Conservation (phyloP, 208 protist genomes). For the Trypanosoma melophagium region DNA sequence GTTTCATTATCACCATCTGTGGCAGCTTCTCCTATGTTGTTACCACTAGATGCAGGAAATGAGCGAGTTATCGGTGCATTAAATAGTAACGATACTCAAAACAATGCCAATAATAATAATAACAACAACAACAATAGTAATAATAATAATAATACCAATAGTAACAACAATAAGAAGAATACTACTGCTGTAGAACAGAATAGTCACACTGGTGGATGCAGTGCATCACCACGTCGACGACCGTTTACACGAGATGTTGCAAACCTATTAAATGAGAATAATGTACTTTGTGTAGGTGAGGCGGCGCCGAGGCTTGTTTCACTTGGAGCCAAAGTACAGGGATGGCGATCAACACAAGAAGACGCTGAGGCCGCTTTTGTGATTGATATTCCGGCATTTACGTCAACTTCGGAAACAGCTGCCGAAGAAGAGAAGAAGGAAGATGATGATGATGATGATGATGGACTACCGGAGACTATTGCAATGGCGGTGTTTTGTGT, state of each 20-base stretch:
- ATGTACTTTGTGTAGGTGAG: constrained; percentile 45
- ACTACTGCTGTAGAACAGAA: no score
- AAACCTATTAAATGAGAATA: constrained; percentile 11
- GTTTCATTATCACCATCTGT: neutral
- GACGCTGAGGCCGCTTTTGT: constrained; percentile 74
- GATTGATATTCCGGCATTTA: constrained; percentile 51
- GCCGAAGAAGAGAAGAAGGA: constrained; percentile 16
- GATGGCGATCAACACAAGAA: constrained; percentile 80
- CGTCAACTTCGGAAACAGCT: constrained; percentile 10
- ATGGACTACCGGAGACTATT: constrained; percentile 30
- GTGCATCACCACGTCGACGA: constrained; percentile 25
- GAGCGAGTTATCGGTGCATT: neutral
- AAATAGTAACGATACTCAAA: neutral
- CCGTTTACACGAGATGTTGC: constrained; percentile 27
- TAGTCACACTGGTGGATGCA: constrained; percentile 7
- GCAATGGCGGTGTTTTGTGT: constrained; percentile 79
- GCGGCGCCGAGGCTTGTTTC: constrained; percentile 45
- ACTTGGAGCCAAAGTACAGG: constrained; percentile 66
- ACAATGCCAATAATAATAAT: neutral
- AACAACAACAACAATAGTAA: neutral
- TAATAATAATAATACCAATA: no score
- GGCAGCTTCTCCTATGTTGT: neutral
- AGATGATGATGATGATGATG: neutral
- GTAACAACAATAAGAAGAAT: no score
- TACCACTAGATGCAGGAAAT: neutral